A percentile compares a stretch with the other conserved stretches of the same genome.
Conservation (phyloP, 768 basidiomycete species). For the Leccinum ochraceum region DNA sequence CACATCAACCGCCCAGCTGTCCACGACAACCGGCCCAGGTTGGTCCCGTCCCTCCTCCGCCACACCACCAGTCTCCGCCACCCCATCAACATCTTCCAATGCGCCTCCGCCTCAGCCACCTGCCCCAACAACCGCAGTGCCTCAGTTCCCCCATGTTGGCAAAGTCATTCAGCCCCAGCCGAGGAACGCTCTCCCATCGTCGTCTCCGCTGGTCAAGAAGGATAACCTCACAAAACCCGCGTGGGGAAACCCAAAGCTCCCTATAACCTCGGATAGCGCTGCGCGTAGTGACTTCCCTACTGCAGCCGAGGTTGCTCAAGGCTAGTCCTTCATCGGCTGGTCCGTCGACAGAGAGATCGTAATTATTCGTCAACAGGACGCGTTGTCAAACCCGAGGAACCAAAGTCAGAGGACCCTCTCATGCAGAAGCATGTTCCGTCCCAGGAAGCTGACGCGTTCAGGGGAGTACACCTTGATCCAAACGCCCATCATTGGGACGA, state of each 20-base stretch:
- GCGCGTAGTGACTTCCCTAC: conserved; percentile 85
- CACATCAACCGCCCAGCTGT: conserved; percentile 55
- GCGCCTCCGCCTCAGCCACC: conserved; percentile 48
- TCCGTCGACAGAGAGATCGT: conserved; percentile 5
- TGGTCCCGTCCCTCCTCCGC: conserved; percentile 82
- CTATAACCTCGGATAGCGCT: conserved; percentile 39
- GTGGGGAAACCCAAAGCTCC: conserved; percentile 65
- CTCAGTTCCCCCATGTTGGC: conserved; percentile 56
- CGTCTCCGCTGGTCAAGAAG: conserved; percentile 37
- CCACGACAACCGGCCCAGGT: conserved; percentile 60
- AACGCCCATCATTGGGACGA: conserved; percentile 98
- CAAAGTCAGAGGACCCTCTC: conserved; percentile 53
- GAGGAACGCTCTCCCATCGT: conserved; percentile 37
- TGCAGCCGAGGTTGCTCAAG: conserved; percentile 91
- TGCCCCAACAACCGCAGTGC: conserved; percentile 41
- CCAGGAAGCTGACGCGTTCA: conserved; percentile 91
- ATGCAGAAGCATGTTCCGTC: conserved; percentile 57
- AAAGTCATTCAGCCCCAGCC: conserved; percentile 70
- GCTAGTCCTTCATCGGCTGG: conserved; percentile 41
- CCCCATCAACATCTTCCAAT: conserved; percentile 47
- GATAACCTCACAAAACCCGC: conserved; percentile 51
- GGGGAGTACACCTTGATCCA: conserved; percentile 90
- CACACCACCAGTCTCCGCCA: conserved; percentile 56
- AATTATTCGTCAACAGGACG: conserved; percentile 25
- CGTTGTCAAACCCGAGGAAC: conserved; percentile 32